Base-by-base conservation (phyloP, 1,284 basidiomycete genomes). In the Farysia itapuensis region DNA sequence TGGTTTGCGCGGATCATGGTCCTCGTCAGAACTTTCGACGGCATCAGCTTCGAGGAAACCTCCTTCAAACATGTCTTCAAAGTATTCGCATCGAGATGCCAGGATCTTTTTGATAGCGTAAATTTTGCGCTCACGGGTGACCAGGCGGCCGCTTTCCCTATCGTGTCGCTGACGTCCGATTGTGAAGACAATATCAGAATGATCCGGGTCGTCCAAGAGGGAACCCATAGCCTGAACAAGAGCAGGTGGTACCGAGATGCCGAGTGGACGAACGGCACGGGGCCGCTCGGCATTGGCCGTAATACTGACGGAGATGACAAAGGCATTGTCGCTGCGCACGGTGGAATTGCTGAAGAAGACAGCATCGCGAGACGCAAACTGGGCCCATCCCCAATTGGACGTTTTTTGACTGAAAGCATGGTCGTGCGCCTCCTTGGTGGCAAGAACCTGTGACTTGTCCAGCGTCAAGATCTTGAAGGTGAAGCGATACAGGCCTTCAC, bases 401-500 rank as follows among this genome's bases (percentile, higher is more conserved):
- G 76, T 88, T 79, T 87, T 87, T 75, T 84, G 84, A 11, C 86
- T 88, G 61, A 90, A 91, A 2, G 86, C 84, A 72, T 90, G 89
- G 59, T 90, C 87, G 39, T 84, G 82, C 0, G 89, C 89, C 70
- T 91, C 89, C 30, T 56, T 43, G 31, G 46, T 59, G n/a, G 44
- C 58, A 14, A 63, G 43, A 3, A 45, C 39, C 40, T 79, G 47
- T 58, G 85, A 85, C 82, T 85, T 72, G 83, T 83, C 63, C 28
- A 67, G 40, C 1, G 59, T 49, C 26, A 65, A 47, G 37, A 92
- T 80, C 72, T 90, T 89, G 70, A 92, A 90, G 51, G 82, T 85
- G 75, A 92, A 92, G 70, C 85, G 87, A 79, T 84, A 91, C 16
- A 86, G 78, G 2, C 89, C 89, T 51, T 89, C 86, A n/a, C 89